Base-by-base conservation (phyloP, 1,139 yeast genomes). In the Sugiyamaella grinbergsii region DNA sequence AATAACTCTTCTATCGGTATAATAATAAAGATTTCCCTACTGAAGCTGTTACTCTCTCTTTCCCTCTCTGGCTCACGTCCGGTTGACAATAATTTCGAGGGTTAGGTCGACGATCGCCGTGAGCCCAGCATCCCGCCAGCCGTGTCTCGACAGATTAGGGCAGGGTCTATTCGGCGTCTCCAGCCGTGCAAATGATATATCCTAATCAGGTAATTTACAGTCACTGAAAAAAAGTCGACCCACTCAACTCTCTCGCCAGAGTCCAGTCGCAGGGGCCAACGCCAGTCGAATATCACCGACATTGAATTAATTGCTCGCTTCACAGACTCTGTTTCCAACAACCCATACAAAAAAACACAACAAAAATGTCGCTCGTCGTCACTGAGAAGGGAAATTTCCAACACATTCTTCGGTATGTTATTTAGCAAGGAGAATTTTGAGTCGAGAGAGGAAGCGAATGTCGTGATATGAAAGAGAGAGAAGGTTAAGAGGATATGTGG, bases 361-460 rank as follows among this genome's bases (percentile, higher is more conserved):
- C 26, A 16, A 82, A 78, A 72, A 85, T 86, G 95, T 85, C 95
- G 77, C 86, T 91, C 85, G 96, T 89, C 80, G 94, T 91, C 79
- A 94, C 88, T 80, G 98, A 93, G 83, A 85, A 88, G 82, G 96
- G 96, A 79, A 87, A 94, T 76, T 93, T 94, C 96, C 98, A 94
- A 83, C 99, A 94, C 95, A 93, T 93, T 82, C 89, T 93, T 82
- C 98, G 97, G 95, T 86, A 85, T 78, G 95, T 85, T 34, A 16
- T 16, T 16, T 2, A 16, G 20, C 13, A 16, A n/a, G 13, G 7
- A 11, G 13, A n/a, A 29, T 5, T 29, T 15, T n/a, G 16, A n/a
- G n/a, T n/a, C 26, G 26, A 23, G 8, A 5, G 26, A 5, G 26
- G 7, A 23, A 23, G 26, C 26, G 33, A 29, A 16, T 29, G 33